Evolutionary conservation across 495 filamentous ascomycete species (phyloP).

Genomic region (Amniculicola lignicola): DNA sequence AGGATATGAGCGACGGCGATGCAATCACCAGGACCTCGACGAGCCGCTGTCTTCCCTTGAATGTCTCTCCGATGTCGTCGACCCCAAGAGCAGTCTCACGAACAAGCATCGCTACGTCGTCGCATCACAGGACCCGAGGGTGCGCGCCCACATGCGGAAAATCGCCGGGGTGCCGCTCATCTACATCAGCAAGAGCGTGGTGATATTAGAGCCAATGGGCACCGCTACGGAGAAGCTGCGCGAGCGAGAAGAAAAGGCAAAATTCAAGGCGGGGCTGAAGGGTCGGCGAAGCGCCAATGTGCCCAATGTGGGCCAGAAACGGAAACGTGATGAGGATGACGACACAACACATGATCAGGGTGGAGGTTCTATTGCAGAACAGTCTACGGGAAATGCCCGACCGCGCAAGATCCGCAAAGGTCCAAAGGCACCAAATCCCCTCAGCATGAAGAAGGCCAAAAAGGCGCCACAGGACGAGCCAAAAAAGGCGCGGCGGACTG

Average conservation of each 20-base stretch:
- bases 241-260: conserved; percentile 66
- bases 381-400: conserved; percentile 5
- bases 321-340: conserved; percentile 50
- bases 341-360: conserved; percentile 23
- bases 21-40: conserved; percentile 79
- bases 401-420: conserved; percentile 63
- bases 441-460: conserved; percentile 84
- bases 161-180: conserved; percentile 77
- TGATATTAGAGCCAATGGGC: conserved; percentile 90
- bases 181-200: conserved; percentile 75
- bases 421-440: conserved; percentile 80
- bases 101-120: conserved; percentile 93
- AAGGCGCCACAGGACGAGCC: conserved; percentile 35
- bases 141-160: conserved; percentile 53
- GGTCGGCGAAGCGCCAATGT: conserved; percentile 37
- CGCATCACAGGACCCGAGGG: conserved; percentile 65
- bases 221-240: conserved; percentile 57
- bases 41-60: conserved; percentile 70
- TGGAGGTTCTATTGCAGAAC: conserved; percentile 32
- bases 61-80: conserved; percentile 75
- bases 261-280: conserved; percentile 71
- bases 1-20: conserved; percentile 76
- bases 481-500: background rate
- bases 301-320: conserved; percentile 40
- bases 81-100: conserved; percentile 61